A percentile compares a stretch with the other conserved stretches of the same genome.
Evolutionary conservation across 164 flowering plant genomes (phyloP).

Genomic region (Tetrastigma voinierianum): DNA sequence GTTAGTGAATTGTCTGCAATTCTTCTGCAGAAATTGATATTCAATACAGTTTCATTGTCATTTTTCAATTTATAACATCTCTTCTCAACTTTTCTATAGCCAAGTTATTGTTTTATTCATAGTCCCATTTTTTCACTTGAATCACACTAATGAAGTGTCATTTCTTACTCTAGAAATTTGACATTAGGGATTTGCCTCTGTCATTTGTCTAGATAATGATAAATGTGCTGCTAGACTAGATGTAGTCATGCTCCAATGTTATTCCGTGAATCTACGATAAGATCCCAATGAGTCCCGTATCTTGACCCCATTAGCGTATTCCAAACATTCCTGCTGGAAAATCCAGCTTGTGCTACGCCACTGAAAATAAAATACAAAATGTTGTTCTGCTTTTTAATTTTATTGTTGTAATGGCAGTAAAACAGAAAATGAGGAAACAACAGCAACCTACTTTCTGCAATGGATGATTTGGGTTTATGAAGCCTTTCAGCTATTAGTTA

Average conservation of each 20-base stretch:
- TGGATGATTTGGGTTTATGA: no score
- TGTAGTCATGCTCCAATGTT: conserved; percentile 99
- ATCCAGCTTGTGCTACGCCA: conserved; percentile 93
- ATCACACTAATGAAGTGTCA: neutral
- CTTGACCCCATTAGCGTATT: conserved; percentile 87
- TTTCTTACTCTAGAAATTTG: neutral
- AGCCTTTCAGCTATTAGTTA: no score
- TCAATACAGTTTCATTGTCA: neutral
- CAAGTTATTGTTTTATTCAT: neutral
- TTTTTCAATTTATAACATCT: neutral
- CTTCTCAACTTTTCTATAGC: neutral
- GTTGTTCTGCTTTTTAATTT: neutral
- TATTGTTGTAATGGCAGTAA: neutral
- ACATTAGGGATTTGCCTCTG: neutral
- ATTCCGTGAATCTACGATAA: conserved; percentile 91
- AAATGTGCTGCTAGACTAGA: conserved; percentile 83
- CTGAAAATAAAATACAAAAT: conserved; percentile 54
- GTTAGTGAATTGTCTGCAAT: neutral
- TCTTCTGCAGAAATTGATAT: neutral
- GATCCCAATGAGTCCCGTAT: conserved; percentile 90
- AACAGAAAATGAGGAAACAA: no score
- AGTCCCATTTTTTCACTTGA: neutral
- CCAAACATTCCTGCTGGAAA: conserved; percentile 65
- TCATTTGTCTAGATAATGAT: conserved; percentile 67
- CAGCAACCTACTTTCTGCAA: no score